A percentile compares a stretch with the other conserved stretches of the same genome.
Evolutionary conservation across 148 eudicot genomes (phyloP).

Genomic region (Silene conica): DNA sequence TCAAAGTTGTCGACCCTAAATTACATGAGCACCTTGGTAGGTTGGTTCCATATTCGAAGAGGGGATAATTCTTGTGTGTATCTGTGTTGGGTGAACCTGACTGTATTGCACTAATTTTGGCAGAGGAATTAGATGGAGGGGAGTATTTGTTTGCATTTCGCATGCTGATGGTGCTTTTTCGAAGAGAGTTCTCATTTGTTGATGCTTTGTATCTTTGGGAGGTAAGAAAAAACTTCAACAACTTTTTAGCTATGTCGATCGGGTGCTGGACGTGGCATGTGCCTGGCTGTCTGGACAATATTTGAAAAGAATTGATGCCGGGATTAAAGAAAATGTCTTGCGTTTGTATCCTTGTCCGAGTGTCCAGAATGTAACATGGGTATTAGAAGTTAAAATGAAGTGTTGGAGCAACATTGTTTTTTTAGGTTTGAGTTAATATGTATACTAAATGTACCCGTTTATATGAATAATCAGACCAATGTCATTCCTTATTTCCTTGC

Average conservation of each 20-base stretch:
- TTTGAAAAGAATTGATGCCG: too few relatives aligned
- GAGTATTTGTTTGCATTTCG: conserved; percentile 93
- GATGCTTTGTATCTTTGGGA: conserved; percentile 97
- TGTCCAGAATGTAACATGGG: too few relatives aligned
- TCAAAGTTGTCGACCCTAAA: conserved; percentile 86
- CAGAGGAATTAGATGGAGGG: conserved; percentile 95
- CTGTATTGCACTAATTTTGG: conserved; percentile 19
- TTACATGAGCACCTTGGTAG: conserved; percentile 93
- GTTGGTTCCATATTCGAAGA: conserved; percentile 20
- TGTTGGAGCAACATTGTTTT: too few relatives aligned
- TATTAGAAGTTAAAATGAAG: too few relatives aligned
- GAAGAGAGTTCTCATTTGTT: conserved; percentile 84
- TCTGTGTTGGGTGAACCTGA: background rate
- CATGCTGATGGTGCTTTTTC: conserved; percentile 94
- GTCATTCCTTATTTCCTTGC: too few relatives aligned
- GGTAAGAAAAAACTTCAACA: conserved; percentile 38
- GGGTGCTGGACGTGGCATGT: too few relatives aligned
- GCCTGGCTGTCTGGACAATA: too few relatives aligned
- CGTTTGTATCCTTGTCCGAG: too few relatives aligned
- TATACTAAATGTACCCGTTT: too few relatives aligned
- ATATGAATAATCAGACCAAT: too few relatives aligned
- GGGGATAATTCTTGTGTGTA: background rate
- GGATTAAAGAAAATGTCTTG: too few relatives aligned
- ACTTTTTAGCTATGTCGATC: background rate
- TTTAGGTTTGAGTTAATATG: too few relatives aligned